phyloP scores from a whole-genome alignment of 169 alveolate species.

The Plasmodium blacklocki region DNA sequence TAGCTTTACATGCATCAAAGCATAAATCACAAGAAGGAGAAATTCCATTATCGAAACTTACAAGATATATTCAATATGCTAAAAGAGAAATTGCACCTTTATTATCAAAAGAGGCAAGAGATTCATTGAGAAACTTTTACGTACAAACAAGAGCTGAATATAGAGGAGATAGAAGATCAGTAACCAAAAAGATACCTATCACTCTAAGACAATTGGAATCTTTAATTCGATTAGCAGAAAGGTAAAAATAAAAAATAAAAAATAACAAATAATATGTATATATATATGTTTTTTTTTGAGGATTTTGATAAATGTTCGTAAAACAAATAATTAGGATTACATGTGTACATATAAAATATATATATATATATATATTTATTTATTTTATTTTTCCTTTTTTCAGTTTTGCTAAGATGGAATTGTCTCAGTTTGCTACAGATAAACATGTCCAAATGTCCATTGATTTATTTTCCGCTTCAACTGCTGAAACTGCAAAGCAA shows the following conservation, averaged over 20 bases:
- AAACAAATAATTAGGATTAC: neutral
- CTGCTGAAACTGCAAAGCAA: constrained; percentile 91
- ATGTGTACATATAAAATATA: neutral
- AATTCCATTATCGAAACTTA: constrained; percentile 80
- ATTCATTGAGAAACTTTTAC: constrained; percentile 94
- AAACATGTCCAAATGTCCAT: constrained; percentile 93
- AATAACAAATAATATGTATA: no score
- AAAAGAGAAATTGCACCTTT: constrained; percentile 93
- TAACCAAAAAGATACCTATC: constrained; percentile 94
- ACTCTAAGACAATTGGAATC: constrained; percentile 99
- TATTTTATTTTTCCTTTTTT: constrained; percentile 1
- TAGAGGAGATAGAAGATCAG: constrained; percentile 90
- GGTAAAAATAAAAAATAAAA: constrained; percentile 17
- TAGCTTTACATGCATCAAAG: constrained; percentile 82
- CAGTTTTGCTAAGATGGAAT: constrained; percentile 92
- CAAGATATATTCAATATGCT: constrained; percentile 84
- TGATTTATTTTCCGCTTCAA: constrained; percentile 90
- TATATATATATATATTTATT: neutral
- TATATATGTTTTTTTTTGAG: neutral
- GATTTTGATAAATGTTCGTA: neutral
- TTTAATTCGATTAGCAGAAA: constrained; percentile 96
- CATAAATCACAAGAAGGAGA: constrained; percentile 73
- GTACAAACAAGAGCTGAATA: constrained; percentile 92
- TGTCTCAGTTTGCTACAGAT: constrained; percentile 90
- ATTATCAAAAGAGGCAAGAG: constrained; percentile 96